phyloP scores from a whole-genome alignment of 768 basidiomycete species.

The Phaeotremella skinneri region DNA sequence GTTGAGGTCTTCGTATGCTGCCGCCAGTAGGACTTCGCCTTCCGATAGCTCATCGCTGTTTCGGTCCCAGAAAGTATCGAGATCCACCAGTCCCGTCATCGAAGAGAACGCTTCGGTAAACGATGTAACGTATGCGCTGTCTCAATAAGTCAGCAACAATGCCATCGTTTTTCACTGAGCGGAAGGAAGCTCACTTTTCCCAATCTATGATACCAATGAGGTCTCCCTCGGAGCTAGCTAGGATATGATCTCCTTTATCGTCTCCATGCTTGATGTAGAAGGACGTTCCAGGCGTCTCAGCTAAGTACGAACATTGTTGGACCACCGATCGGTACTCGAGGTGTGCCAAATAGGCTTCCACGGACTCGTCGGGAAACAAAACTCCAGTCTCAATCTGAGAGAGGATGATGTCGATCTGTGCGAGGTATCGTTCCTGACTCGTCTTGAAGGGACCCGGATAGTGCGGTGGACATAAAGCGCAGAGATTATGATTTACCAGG shows the following conservation, averaged over 20 bases:
- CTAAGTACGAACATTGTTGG: background rate
- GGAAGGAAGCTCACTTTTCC: slow-evolving; percentile 31
- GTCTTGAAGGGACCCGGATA: slow-evolving; percentile 8
- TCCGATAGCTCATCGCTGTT: slow-evolving; percentile 4
- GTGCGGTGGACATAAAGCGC: background rate
- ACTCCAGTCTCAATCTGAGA: background rate
- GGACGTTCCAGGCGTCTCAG: no score
- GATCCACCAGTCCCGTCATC: background rate
- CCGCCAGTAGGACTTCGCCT: slow-evolving; percentile 5
- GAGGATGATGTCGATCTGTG: background rate
- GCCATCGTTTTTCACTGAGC: background rate
- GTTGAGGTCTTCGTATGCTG: slow-evolving; percentile 5
- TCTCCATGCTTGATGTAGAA: slow-evolving; percentile 32
- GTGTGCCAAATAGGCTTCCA: background rate
- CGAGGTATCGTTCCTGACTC: background rate
- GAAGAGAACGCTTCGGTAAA: slow-evolving; percentile 17
- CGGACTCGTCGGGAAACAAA: background rate
- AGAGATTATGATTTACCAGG: background rate
- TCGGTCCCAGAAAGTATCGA: background rate
- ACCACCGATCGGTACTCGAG: background rate
- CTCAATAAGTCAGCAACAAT: background rate
- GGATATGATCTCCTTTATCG: slow-evolving; percentile 38
- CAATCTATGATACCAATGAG: slow-evolving; percentile 47
- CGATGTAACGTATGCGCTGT: slow-evolving; percentile 13
- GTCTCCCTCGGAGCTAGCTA: slow-evolving; percentile 35